Conservation (phyloP, 2,329 filamentous ascomycete genomes). For the Hawksworthiomyces lignivorus region DNA sequence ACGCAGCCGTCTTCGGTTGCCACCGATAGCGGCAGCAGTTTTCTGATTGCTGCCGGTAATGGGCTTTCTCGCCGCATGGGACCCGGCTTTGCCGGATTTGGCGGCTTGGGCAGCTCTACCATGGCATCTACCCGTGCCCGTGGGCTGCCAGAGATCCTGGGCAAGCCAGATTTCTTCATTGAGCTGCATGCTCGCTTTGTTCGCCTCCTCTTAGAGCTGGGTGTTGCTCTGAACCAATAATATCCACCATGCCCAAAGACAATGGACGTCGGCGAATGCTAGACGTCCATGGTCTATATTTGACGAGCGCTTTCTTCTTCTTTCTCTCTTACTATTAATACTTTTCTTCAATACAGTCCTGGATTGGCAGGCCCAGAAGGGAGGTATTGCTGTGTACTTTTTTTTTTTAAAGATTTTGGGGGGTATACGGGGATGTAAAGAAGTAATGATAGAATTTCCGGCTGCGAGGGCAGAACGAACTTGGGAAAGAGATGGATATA, state of each 20-base stretch:
- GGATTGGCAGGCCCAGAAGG: not conserved
- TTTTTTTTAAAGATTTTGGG: no score
- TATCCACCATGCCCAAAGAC: no score
- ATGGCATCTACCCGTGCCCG: constrained; percentile 47
- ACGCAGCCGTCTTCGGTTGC: constrained; percentile 20
- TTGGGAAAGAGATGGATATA: not conserved
- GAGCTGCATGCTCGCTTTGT: constrained; percentile 59
- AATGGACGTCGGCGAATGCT: no score
- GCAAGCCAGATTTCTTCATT: constrained; percentile 60
- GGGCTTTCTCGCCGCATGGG: constrained; percentile 53
- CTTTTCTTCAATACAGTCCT: not conserved
- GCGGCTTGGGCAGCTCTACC: constrained; percentile 46
- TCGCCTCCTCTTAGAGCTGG: constrained; percentile 51
- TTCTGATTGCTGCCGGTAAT: constrained; percentile 44
- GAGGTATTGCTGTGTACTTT: not conserved
- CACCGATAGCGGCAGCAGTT: constrained; percentile 39
- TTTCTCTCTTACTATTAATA: no score
- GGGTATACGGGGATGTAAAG: no score
- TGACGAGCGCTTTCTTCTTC: not conserved
- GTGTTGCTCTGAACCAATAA: constrained; percentile 43
- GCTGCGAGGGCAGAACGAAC: no score
- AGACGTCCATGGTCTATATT: no score
- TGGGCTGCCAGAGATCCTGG: constrained; percentile 58
- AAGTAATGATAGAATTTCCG: no score
- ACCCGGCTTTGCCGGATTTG: constrained; percentile 43